Evolutionary conservation across 2,329 filamentous ascomycete genomes (phyloP), one percentile per base, ranked within the genome.

Genomic region (Bertia moriformis): DNA sequence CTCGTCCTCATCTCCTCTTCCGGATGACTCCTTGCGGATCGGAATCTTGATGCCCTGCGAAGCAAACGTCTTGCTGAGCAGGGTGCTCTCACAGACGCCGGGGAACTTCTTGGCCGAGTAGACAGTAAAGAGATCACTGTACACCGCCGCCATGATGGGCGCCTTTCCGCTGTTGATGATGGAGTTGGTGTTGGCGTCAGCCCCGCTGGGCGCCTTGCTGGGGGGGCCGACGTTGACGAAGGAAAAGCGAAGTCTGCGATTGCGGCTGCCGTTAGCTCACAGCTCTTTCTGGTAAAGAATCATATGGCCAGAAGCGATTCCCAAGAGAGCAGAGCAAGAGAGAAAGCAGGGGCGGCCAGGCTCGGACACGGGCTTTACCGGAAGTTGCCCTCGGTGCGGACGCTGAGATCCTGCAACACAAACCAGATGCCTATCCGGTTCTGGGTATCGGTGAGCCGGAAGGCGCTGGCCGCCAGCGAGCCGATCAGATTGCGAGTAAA

Each of bases 81-180:
- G 62, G 0, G 91, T 98, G 57, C 83, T 93, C 56, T 96, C 89
- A 42, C 93, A 94, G 1, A 98, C 91, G 30, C 91, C 91, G 0
- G 91, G 91, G 58, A 98, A 98, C 53, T 95, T 95, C 69, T 98
- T 98, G 37, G 91, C 91, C 2, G 85, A 93, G 60, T 82, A 96
- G 19, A 98, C 91, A 40, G 86, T 84, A 65, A 98, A 96, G 2
- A 78, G 71, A 3, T 93, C 83, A 37, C 84, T 93, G 60, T 89
- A 96, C 49, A 78, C 80, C 5, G 79, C 82, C 1, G 89, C 87
- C 14, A 96, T 70, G 12, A 95, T 81, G 0, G 84, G 84, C 0
- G 84, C 83, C 45, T 77, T 78, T 41, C 78, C 81, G 27, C 73
- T 79, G 56, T 87, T 91, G 43, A 93, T 65, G n/a, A n/a, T n/a